Percentiles rank a stretch among this genome's conserved stretches.
These are phyloP conservation scores for Vachellia collinsii DNA, from an alignment of 306 rosid species.

Conservation along the genomic window DNA sequence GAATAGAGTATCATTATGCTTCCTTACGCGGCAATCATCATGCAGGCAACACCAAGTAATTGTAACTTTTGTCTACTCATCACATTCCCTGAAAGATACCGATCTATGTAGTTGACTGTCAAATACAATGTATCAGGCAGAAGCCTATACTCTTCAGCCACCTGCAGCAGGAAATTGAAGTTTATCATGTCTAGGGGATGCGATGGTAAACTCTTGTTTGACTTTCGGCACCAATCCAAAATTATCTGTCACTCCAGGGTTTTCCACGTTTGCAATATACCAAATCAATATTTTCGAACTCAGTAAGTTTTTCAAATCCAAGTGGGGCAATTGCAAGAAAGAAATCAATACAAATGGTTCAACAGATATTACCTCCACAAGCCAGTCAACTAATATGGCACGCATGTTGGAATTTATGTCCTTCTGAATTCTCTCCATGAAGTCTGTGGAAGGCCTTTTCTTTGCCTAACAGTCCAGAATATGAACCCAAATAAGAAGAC, in stretches of 20 bases:
- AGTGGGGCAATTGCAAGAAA: background rate
- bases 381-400: constrained; percentile 80
- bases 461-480: constrained; percentile 45
- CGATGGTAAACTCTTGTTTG: background rate
- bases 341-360: background rate
- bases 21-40: constrained; percentile 95
- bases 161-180: constrained; percentile 48
- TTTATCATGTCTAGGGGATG: constrained; percentile 4
- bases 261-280: background rate
- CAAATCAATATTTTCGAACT: background rate
- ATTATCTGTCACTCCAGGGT: background rate
- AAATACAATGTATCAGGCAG: constrained; percentile 79
- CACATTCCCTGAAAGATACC: constrained; percentile 78
- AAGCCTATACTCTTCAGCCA: constrained; percentile 84
- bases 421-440: constrained; percentile 79
- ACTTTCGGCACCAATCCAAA: background rate
- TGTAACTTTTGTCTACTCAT: constrained; percentile 71
- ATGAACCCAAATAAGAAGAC: background rate
- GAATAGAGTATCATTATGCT: too few relatives aligned
- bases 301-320: background rate
- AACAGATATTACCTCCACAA: constrained; percentile 67
- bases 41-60: constrained; percentile 84
- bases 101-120: constrained; percentile 80
- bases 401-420: constrained; percentile 84
- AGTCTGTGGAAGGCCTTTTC: constrained; percentile 77